phyloP scores from a whole-genome alignment of 805 yeast species.

The Nakazawaea anatomiae region DNA sequence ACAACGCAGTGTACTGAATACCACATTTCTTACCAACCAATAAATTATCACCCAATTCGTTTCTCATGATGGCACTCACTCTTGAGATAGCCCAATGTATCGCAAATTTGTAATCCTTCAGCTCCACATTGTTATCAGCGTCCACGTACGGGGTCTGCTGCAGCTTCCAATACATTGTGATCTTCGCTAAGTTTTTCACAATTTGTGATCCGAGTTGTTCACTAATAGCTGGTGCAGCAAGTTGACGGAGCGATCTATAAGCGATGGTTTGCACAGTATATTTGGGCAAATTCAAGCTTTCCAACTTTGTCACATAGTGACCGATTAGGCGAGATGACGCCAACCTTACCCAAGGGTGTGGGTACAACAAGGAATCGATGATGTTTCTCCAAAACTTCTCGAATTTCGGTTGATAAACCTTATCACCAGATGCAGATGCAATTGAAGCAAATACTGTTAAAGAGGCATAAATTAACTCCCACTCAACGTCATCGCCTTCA shows the following conservation, averaged over 20 bases:
- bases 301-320: constrained; percentile 36
- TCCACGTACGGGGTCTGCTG: constrained; percentile 31
- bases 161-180: constrained; percentile 58
- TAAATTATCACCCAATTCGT: constrained; percentile 51
- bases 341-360: constrained; percentile 89
- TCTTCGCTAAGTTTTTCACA: constrained; percentile 58
- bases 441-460: constrained; percentile 44
- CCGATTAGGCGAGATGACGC: constrained; percentile 57
- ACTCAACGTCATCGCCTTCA: constrained; percentile 41
- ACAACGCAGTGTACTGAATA: constrained; percentile 65
- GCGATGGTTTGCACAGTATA: constrained; percentile 63
- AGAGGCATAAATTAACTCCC: constrained; percentile 76
- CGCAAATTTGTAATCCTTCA: constrained; percentile 28
- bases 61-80: constrained; percentile 56
- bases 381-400: constrained; percentile 45
- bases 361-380: constrained; percentile 59
- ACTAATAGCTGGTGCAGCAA: constrained; percentile 71
- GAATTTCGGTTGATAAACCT: constrained; percentile 23
- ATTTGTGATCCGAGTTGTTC: constrained; percentile 57
- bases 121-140: constrained; percentile 17
- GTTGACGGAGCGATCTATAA: constrained; percentile 64
- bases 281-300: constrained; percentile 29
- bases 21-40: constrained; percentile 58
- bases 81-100: constrained; percentile 60
- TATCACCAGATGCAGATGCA: constrained; percentile 29